phyloP scores from a whole-genome alignment of 106 monocot species.

The Dendrobium huoshanense region DNA sequence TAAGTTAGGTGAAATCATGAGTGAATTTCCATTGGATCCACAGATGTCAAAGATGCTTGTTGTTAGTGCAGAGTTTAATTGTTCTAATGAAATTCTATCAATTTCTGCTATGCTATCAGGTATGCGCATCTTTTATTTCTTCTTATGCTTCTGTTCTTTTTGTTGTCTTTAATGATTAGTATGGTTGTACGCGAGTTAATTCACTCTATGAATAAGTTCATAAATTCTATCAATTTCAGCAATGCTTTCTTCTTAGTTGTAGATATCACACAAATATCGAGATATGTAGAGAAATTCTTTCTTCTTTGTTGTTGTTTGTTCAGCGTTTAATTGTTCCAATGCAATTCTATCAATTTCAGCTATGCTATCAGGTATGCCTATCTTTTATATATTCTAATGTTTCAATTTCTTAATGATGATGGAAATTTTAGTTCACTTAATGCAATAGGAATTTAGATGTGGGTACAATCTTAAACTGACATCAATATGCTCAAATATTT shows the following conservation, averaged over 20 bases:
- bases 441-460: not conserved
- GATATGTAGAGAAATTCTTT: too few relatives aligned
- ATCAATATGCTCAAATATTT: not conserved
- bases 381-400: too few relatives aligned
- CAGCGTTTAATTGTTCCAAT: too few relatives aligned
- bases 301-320: too few relatives aligned
- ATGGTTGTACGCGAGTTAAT: too few relatives aligned
- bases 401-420: not conserved
- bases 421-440: not conserved
- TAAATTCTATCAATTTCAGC: too few relatives aligned
- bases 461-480: not conserved
- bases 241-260: too few relatives aligned
- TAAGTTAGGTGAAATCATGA: constrained; percentile 36
- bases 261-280: too few relatives aligned
- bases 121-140: not conserved
- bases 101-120: constrained; percentile 56
- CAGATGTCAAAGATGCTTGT: constrained; percentile 54
- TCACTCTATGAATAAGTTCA: too few relatives aligned
- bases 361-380: too few relatives aligned
- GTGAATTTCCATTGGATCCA: constrained; percentile 54
- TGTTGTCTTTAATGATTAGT: not conserved
- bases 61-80: constrained; percentile 31
- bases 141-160: constrained; percentile 1
- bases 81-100: constrained; percentile 49
- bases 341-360: too few relatives aligned